These are phyloP conservation scores for Arabidopsis hybrid DNA, from an alignment of 441 rosid species.

Conservation along the genomic window DNA sequence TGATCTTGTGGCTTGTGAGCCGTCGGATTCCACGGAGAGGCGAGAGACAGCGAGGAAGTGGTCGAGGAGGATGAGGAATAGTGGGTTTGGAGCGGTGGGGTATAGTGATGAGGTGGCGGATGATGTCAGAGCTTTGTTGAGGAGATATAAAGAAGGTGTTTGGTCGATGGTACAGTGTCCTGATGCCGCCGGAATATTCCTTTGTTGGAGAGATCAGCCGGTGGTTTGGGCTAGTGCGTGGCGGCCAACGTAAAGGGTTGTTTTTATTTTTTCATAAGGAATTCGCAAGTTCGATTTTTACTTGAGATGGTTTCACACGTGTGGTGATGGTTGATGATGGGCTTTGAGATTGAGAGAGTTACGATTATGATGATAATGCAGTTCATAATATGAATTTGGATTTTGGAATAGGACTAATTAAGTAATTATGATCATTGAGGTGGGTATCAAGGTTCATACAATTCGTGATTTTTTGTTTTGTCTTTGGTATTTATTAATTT, in stretches of 20 bases:
- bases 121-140: conserved; percentile 85
- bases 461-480: background rate
- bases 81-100: conserved; percentile 53
- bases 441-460: conserved; percentile 7
- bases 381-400: conserved; percentile 45
- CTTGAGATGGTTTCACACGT: conserved; percentile 51
- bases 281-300: conserved; percentile 24
- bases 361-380: conserved; percentile 18
- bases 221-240: conserved; percentile 98
- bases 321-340: conserved; percentile 45
- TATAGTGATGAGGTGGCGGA: conserved; percentile 91
- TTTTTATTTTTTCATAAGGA: background rate
- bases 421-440: conserved; percentile 16
- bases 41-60: conserved; percentile 77
- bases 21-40: conserved; percentile 69
- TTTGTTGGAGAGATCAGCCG: conserved; percentile 89
- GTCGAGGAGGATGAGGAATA: conserved; percentile 67
- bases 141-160: conserved; percentile 83
- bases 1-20: conserved; percentile 80
- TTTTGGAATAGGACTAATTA: conserved; percentile 38
- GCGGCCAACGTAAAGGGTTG: conserved; percentile 57
- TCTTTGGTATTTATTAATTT: background rate
- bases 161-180: conserved; percentile 79
- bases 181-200: conserved; percentile 83
- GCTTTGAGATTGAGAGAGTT: conserved; percentile 21